Percentiles rank a stretch among this genome's conserved stretches.
phyloP scores from a whole-genome alignment of 2,329 filamentous ascomycete genomes.

The Trichophyton rubrum region DNA sequence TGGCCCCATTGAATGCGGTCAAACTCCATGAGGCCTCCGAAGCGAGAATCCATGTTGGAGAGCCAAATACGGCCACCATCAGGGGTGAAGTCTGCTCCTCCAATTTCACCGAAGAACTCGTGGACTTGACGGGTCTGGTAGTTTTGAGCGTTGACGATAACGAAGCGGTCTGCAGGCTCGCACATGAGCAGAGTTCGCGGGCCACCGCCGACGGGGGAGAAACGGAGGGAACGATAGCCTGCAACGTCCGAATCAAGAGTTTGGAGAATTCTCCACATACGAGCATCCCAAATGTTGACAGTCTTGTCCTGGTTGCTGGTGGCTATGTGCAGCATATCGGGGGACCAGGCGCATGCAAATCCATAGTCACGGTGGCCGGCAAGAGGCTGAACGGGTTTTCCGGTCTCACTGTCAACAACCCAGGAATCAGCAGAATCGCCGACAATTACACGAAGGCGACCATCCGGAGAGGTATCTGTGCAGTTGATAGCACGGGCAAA shows the following conservation, averaged over 20 bases:
- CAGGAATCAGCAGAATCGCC: conserved; percentile 33
- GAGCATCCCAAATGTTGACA: conserved; percentile 35
- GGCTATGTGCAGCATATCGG: conserved; percentile 36
- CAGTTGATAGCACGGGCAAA: conserved; percentile 33
- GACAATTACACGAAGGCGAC: conserved; percentile 34
- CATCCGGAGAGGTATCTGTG: conserved; percentile 33
- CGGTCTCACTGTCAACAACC: conserved; percentile 33
- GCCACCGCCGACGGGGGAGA: conserved; percentile 34
- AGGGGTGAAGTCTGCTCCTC: conserved; percentile 31
- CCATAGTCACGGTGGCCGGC: conserved; percentile 33
- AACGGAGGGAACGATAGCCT: conserved; percentile 33
- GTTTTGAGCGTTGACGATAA: conserved; percentile 33
- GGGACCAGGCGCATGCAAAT: conserved; percentile 37
- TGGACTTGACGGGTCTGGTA: conserved; percentile 32
- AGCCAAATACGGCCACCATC: conserved; percentile 33
- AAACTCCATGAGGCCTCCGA: conserved; percentile 36
- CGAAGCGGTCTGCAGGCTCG: conserved; percentile 35
- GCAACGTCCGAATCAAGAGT: conserved; percentile 34
- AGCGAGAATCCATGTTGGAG: conserved; percentile 32
- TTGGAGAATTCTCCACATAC: conserved; percentile 30
- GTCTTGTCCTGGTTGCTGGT: conserved; percentile 37
- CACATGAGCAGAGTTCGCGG: conserved; percentile 31
- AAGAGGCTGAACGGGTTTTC: conserved; percentile 27
- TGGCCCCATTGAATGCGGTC: conserved; percentile 29
- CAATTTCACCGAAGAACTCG: conserved; percentile 37